Percentiles rank a stretch among this genome's conserved stretches.
These are phyloP conservation scores for Fusarium zealandicum DNA, from an alignment of 2,329 filamentous ascomycete genomes.

Conservation along the genomic window DNA sequence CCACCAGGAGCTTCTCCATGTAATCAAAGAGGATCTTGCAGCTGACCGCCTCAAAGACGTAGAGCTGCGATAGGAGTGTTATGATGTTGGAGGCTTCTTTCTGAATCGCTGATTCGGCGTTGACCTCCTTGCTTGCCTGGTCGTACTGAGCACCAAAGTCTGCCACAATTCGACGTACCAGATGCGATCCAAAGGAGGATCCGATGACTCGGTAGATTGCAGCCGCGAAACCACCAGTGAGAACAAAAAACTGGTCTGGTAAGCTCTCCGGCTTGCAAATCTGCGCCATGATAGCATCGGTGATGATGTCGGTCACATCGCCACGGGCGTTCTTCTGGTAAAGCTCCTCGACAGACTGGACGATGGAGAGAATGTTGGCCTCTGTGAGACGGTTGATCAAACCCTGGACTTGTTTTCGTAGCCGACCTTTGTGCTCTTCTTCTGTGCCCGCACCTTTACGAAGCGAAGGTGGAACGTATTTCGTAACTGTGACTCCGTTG, in stretches of 20 bases:
- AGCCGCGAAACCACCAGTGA: constrained; percentile 88
- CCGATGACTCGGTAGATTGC: constrained; percentile 88
- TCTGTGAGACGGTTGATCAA: constrained; percentile 93
- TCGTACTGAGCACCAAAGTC: constrained; percentile 74
- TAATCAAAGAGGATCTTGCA: constrained; percentile 90
- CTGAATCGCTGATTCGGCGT: constrained; percentile 49
- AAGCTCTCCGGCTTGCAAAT: constrained; percentile 80
- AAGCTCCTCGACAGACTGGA: constrained; percentile 81
- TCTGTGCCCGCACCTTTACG: constrained; percentile 69
- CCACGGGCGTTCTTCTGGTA: constrained; percentile 88
- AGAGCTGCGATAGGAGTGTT: constrained; percentile 83
- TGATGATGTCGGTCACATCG: constrained; percentile 81
- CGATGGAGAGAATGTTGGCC: constrained; percentile 83
- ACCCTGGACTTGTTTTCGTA: constrained; percentile 85
- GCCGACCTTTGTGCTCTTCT: constrained; percentile 69
- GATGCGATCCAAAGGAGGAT: constrained; percentile 86
- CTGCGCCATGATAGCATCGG: constrained; percentile 79
- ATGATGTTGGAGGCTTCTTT: constrained; percentile 72
- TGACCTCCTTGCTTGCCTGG: constrained; percentile 48
- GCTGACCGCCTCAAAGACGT: constrained; percentile 88
- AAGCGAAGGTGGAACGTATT: constrained; percentile 90
- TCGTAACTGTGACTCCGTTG: constrained; percentile 57
- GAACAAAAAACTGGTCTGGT: constrained; percentile 87
- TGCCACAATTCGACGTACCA: constrained; percentile 79
- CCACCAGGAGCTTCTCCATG: constrained; percentile 76